These are phyloP conservation scores for Grosmannia serpens DNA, from an alignment of 2,329 filamentous ascomycete genomes.

Conservation along the genomic window DNA sequence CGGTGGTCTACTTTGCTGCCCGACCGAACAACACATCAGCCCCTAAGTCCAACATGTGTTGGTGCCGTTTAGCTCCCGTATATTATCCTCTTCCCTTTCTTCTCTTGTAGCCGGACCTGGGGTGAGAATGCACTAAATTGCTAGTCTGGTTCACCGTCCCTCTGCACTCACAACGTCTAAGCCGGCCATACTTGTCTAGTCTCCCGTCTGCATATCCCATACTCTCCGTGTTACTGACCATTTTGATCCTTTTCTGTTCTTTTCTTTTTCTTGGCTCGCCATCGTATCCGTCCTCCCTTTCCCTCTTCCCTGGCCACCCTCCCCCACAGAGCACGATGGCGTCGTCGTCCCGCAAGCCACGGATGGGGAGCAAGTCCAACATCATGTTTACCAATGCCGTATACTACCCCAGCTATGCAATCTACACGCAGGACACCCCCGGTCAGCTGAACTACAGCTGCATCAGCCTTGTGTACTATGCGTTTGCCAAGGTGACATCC, in stretches of 20 bases:
- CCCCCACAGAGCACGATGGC: constrained; percentile 18
- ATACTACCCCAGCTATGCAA: constrained; percentile 72
- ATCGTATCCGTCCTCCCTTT: not conserved
- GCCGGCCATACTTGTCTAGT: not conserved
- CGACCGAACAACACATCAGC: constrained; percentile 2
- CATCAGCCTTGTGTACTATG: constrained; percentile 74
- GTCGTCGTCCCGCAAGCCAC: constrained; percentile 31
- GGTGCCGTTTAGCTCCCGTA: not conserved
- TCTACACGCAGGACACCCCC: constrained; percentile 63
- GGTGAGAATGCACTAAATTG: not conserved
- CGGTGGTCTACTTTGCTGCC: constrained; percentile 5
- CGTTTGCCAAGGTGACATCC: constrained; percentile 61
- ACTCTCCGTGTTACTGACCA: not conserved
- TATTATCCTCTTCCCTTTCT: not conserved
- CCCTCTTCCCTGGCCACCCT: not conserved
- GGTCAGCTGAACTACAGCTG: constrained; percentile 63
- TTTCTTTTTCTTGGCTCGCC: not conserved
- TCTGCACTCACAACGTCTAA: not conserved
- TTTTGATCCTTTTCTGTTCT: not conserved
- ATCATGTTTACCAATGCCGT: constrained; percentile 62
- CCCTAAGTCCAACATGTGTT: not conserved
- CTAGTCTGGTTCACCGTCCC: not conserved
- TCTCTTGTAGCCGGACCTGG: not conserved
- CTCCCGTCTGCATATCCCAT: not conserved
- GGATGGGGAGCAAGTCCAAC: constrained; percentile 31